Base-by-base conservation (phyloP, 2,329 filamentous ascomycete species). In the Hirsutella thompsonii region DNA sequence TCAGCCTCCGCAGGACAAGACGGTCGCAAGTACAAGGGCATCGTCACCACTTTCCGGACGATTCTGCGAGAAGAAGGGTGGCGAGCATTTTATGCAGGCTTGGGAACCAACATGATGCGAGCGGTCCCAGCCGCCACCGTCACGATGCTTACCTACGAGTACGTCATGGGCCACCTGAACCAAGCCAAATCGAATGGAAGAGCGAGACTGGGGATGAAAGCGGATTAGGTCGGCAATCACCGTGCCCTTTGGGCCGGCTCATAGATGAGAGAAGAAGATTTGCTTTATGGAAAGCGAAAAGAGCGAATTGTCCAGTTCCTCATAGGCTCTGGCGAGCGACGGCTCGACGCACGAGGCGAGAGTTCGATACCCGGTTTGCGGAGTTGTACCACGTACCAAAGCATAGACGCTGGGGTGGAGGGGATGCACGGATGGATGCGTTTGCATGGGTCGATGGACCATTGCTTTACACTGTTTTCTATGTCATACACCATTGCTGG, bases 131-230 rank as follows among this genome's bases (percentile, higher is more conserved):
- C 92, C 19, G 90, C 92, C 18, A 94, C 94, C 54, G 94, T 94
- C 20, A 98, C 92, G 3, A 93, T 98, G 82, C 71, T 96, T 56
- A 96, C 90, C 11, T 98, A 94, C 56, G 92, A 98, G 64, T 92
- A 82, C 51, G 64, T 71, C 38, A 78, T 78, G 74, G 63, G 68
- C 40, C 57, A 63, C 42, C 58, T 78, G 18, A 71, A 70, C 45
- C 56, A 61, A 42, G 55, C 59, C 21, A 64, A 64, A 49, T 47
- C 52, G 2, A 59, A 65, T 13, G 68, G 66, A 38, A 55, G 52
- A 39, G 53, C 53, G 28, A 64, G 60, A 47, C 35, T 51, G 16
- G 46, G 52, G 18, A 41, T 47, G 39, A 38, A 51, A 5, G 45
- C 42, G 44, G 44, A 18, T n/a, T 4, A 37, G 13, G 3, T 11